Evolutionary conservation across 495 filamentous ascomycete species (phyloP).

Genomic region (Lasiosphaeriaceae sp.): DNA sequence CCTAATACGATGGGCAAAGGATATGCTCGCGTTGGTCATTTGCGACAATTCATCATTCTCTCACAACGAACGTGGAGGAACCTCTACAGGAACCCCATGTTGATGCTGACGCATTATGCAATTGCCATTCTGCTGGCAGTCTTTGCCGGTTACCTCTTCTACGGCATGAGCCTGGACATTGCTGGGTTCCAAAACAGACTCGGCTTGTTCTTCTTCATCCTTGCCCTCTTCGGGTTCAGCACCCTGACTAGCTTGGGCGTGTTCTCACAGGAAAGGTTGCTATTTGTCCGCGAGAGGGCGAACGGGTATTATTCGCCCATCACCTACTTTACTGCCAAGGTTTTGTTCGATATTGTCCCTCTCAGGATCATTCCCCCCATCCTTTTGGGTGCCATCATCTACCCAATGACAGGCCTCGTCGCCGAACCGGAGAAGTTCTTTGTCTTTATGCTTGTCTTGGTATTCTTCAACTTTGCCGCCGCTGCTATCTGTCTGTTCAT

Average conservation of each 20-base stretch:
- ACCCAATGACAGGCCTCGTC: constrained; percentile 94
- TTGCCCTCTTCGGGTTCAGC: constrained; percentile 94
- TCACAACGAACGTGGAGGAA: constrained; percentile 94
- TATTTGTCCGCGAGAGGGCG: constrained; percentile 91
- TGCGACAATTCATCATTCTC: constrained; percentile 82
- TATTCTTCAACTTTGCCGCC: constrained; percentile 94
- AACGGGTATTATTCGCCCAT: constrained; percentile 98
- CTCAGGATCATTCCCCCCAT: constrained; percentile 91
- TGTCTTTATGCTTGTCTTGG: constrained; percentile 84
- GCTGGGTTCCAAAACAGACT: constrained; percentile 97
- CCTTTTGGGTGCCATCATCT: constrained; percentile 94
- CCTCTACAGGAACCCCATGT: constrained; percentile 93
- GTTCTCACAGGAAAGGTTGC: constrained; percentile 84
- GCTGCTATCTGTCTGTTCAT: constrained; percentile 93
- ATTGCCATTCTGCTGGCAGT: constrained; percentile 94
- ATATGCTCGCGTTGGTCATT: constrained; percentile 74
- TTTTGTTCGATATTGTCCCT: constrained; percentile 92
- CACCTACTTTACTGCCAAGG: constrained; percentile 94
- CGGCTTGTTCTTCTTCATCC: constrained; percentile 97
- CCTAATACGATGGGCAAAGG: constrained; percentile 61
- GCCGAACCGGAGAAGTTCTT: constrained; percentile 80
- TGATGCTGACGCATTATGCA: constrained; percentile 99
- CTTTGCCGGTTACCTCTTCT: constrained; percentile 92
- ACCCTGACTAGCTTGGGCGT: constrained; percentile 91
- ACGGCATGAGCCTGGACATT: constrained; percentile 91